Base-by-base conservation (phyloP, 208 protist genomes). In the Strigomonas culicis region DNA sequence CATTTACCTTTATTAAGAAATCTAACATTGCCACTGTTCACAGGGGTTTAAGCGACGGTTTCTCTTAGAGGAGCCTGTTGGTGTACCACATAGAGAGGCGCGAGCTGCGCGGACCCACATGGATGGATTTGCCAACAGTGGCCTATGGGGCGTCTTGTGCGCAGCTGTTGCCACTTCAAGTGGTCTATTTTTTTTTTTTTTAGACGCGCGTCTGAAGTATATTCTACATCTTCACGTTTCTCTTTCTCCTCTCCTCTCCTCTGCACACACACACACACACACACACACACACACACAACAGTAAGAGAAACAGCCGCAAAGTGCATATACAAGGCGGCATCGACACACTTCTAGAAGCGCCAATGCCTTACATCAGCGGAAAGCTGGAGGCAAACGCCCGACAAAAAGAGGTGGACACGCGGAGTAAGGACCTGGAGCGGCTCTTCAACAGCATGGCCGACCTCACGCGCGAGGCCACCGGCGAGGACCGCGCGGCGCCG, bases 271-370 rank as follows among this genome's bases (percentile, higher is more conserved):
- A 43, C 39, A 51, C 58, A 50, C 39, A 63, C 32, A 52, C 58
- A 63, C 36, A 63, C 43, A 51, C 21, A 47, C 36, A 47, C 24
- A 50, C 15, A 63, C 39, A 63, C 10, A 47, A 47, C 13, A 47
- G 19, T 13, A 47, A 47, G 19, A 47, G 15, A 47, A n/a, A n/a
- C n/a, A n/a, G n/a, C n/a, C n/a, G n/a, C n/a, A n/a, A n/a, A n/a
- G n/a, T n/a, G n/a, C n/a, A n/a, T n/a, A n/a, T n/a, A n/a, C n/a
- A n/a, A n/a, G n/a, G n/a, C n/a, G n/a, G n/a, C n/a, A n/a, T n/a
- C n/a, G n/a, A n/a, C n/a, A n/a, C n/a, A n/a, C n/a, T n/a, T n/a
- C n/a, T n/a, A n/a, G n/a, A n/a, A n/a, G n/a, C n/a, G n/a, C n/a
- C n/a, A n/a, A n/a, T n/a, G n/a, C n/a, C n/a, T n/a, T n/a, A n/a